Percentiles rank a stretch among this genome's conserved stretches.
phyloP scores from a whole-genome alignment of 2,329 filamentous ascomycete species.

The Cercospora canescens region DNA sequence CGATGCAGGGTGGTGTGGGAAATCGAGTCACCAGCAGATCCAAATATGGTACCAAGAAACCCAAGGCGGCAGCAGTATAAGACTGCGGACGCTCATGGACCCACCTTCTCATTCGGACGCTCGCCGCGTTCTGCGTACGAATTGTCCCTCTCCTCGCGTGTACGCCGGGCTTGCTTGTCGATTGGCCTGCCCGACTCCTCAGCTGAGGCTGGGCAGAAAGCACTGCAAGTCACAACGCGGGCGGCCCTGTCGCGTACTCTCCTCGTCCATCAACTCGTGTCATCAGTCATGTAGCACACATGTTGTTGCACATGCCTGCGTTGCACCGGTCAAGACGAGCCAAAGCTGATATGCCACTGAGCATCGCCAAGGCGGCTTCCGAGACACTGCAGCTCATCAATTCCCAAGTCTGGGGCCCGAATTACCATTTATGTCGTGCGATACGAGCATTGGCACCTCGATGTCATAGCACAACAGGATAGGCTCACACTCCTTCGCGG shows the following conservation, averaged over 20 bases:
- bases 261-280: background rate
- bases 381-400: constrained; percentile 5
- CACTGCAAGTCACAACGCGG: background rate
- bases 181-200: background rate
- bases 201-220: background rate
- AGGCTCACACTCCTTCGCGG: background rate
- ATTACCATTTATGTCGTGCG: background rate
- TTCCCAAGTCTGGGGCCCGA: background rate
- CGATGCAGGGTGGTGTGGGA: constrained; percentile 77
- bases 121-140: background rate
- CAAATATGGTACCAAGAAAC: constrained; percentile 99
- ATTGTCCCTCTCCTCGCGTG: background rate
- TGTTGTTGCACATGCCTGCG: background rate
- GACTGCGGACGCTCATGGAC: background rate
- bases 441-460: background rate
- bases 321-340: background rate
- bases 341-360: background rate
- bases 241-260: background rate
- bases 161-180: background rate
- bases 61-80: constrained; percentile 67
- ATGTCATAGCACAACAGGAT: background rate
- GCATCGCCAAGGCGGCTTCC: constrained; percentile 7
- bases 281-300: background rate
- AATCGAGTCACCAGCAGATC: constrained; percentile 82
- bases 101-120: background rate